phyloP scores from a whole-genome alignment of 2,329 filamentous ascomycete species.

The Diplodia mutila region DNA sequence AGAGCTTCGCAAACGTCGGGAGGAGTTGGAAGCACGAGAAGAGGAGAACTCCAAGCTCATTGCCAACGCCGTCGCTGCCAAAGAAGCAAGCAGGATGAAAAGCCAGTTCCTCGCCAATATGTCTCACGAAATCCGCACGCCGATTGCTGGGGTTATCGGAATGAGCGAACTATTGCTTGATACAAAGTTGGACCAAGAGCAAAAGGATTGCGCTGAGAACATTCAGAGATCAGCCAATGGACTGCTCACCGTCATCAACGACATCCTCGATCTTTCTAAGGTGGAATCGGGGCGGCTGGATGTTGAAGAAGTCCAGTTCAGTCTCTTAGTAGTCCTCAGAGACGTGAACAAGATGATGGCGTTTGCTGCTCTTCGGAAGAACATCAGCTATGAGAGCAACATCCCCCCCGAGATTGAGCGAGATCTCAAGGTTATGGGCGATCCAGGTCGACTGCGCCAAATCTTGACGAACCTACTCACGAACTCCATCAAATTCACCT shows the following conservation, averaged over 20 bases:
- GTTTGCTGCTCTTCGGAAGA: constrained; percentile 80
- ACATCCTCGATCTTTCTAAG: constrained; percentile 89
- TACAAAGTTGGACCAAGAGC: constrained; percentile 69
- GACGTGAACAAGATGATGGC: constrained; percentile 87
- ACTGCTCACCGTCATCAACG: constrained; percentile 84
- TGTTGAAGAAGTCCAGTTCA: constrained; percentile 81
- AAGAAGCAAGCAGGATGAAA: constrained; percentile 79
- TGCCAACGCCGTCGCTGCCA: constrained; percentile 76
- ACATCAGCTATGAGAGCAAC: constrained; percentile 70
- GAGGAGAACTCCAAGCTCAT: constrained; percentile 71
- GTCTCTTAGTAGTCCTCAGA: constrained; percentile 70
- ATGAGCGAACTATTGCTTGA: constrained; percentile 77
- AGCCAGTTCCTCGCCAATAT: constrained; percentile 80
- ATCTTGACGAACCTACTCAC: constrained; percentile 81
- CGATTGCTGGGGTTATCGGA: constrained; percentile 78
- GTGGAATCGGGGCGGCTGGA: constrained; percentile 77
- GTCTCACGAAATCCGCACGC: constrained; percentile 79
- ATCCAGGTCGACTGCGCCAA: constrained; percentile 81
- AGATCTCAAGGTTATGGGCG: constrained; percentile 80
- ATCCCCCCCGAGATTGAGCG: constrained; percentile 65
- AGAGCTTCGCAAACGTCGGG: constrained; percentile 67
- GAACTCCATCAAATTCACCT: constrained; percentile 48
- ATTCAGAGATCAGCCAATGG: constrained; percentile 81
- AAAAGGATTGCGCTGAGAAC: constrained; percentile 75
- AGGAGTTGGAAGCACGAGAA: constrained; percentile 65